Base-by-base conservation (phyloP, 1,139 yeast genomes). In the Zhuliangozyma blackwelliae region DNA sequence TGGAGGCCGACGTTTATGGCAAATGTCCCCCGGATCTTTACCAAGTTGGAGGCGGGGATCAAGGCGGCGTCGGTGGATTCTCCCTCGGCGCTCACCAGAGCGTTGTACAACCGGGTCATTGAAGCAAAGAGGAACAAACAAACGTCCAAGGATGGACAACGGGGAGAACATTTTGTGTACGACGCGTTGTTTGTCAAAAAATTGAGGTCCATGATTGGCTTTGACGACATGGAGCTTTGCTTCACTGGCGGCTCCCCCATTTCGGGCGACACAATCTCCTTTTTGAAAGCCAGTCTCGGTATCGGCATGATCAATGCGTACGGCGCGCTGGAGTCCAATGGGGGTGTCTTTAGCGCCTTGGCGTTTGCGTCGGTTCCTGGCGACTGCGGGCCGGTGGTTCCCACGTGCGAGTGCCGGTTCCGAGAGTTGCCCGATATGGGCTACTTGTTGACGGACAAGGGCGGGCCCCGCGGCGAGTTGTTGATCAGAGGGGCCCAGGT, bases 161-260 rank as follows among this genome's bases (percentile, higher is more conserved):
- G 37, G 13, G 68, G 65, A 13, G 37, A 40, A 13, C 65, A 63
- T 44, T 44, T 54, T 33, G 32, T 75, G 22, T 75, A 76, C 61
- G 85, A 80, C 50, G 51, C 61, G 25, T 50, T 76, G 6, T 55
- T 81, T 54, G 56, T 75, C 31, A 65, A 68, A 33, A 75, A 79
- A 51, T 60, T 84, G 36, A 67, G 83, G 39, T 63, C 62, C 34
- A 68, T 73, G 31, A 54, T 81, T 33, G 92, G 92, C 0, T 71
- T 82, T 47, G 77, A 72, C 29, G 65, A 77, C 33, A 55, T 74
- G 37, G 45, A 53, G 27, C 50, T 62, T 32, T 52, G 74, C 40
- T 56, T 73, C 25, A 68, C 82, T 22, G 95, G 95, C 2, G 80
- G 89, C 26, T 95, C 95, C 5, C 94, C 95, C 16, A 75, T 85